Percentiles rank a stretch among this genome's conserved stretches.
Conservation (phyloP, 345 rosid genomes). For the Hibiscus mutabilis region DNA sequence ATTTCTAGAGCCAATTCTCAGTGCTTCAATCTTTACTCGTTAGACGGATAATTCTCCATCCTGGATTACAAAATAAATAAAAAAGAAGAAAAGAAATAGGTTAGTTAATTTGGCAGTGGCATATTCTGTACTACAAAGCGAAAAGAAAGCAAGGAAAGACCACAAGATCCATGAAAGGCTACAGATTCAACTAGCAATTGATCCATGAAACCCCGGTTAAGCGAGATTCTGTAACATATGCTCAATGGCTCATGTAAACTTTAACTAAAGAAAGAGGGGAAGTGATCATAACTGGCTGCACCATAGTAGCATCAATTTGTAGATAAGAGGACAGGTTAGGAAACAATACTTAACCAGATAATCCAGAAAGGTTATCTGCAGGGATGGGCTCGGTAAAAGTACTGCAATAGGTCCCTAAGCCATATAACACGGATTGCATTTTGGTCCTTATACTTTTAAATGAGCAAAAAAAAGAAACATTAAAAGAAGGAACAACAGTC, state of each 20-base stretch:
- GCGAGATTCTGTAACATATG: neutral
- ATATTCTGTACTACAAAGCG: too few relatives aligned
- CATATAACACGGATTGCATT: too few relatives aligned
- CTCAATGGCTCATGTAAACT: neutral
- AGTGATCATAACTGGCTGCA: slow-evolving; percentile 2
- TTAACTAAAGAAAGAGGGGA: neutral
- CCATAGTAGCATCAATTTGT: neutral
- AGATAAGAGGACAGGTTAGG: neutral
- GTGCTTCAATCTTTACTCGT: too few relatives aligned
- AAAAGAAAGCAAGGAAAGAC: neutral
- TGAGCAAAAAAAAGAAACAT: too few relatives aligned
- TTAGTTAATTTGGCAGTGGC: too few relatives aligned
- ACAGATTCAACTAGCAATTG: neutral
- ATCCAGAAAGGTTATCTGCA: neutral
- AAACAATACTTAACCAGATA: neutral
- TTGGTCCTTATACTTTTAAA: too few relatives aligned
- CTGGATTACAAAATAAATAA: too few relatives aligned
- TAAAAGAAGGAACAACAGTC: too few relatives aligned
- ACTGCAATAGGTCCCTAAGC: neutral
- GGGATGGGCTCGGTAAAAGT: neutral
- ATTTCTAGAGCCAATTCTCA: too few relatives aligned
- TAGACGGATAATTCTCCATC: too few relatives aligned
- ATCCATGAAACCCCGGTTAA: neutral
- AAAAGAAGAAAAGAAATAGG: too few relatives aligned
- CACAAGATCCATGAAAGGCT: neutral